phyloP scores from a whole-genome alignment of 129 eudicot species.

The Chrysanthemum seticuspe region DNA sequence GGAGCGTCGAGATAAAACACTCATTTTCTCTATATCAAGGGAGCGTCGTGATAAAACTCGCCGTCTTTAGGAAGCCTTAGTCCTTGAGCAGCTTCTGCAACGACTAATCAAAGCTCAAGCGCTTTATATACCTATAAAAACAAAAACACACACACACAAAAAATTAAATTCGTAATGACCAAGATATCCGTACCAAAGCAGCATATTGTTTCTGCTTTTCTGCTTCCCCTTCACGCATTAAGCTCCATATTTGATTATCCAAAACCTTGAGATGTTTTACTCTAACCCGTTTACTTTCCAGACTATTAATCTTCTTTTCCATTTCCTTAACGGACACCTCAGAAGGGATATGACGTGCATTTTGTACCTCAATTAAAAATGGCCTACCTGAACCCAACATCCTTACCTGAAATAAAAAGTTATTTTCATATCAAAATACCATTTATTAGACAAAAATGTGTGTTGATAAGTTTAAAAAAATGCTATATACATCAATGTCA shows the following conservation, averaged over 20 bases:
- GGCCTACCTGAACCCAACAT: neutral
- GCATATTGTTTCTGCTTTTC: slow-evolving; percentile 97
- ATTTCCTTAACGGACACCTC: slow-evolving; percentile 57
- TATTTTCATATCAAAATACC: neutral
- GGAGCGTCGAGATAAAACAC: no score
- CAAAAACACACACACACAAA: no score
- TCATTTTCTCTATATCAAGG: no score
- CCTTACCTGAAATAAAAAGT: neutral
- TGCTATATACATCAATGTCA: slow-evolving; percentile 77
- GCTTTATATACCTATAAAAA: no score
- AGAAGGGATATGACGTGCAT: neutral
- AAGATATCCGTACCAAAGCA: slow-evolving; percentile 95
- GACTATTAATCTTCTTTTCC: slow-evolving; percentile 64
- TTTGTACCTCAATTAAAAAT: neutral
- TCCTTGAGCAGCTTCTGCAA: no score
- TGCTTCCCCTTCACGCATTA: slow-evolving; percentile 99
- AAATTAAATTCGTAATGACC: slow-evolving; percentile 1
- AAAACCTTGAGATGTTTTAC: slow-evolving; percentile 42
- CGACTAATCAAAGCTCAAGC: no score
- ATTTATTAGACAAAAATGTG: neutral
- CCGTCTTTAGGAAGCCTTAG: no score
- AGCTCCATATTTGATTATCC: slow-evolving; percentile 73
- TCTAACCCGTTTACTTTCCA: slow-evolving; percentile 66
- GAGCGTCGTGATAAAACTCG: no score
- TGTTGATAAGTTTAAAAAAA: slow-evolving; percentile 26